phyloP scores from a whole-genome alignment of 371 early-diverging fungal genomes.

The Gilbertella persicaria region DNA sequence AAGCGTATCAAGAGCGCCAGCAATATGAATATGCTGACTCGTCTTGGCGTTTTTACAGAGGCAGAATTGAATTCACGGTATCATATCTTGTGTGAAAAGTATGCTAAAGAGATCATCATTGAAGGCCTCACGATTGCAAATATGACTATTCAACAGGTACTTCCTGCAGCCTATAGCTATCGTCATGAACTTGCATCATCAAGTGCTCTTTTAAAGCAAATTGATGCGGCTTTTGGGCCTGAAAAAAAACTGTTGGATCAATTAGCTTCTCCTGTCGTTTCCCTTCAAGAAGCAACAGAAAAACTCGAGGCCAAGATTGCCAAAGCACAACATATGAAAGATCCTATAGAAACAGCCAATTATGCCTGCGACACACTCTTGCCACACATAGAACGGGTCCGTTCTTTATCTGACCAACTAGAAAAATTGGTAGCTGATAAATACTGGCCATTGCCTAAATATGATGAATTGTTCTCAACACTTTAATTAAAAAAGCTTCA shows the following conservation, averaged over 20 bases:
- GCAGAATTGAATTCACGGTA: slow-evolving; percentile 89
- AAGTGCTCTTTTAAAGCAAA: slow-evolving; percentile 64
- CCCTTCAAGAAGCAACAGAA: slow-evolving; percentile 55
- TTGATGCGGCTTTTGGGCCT: slow-evolving; percentile 57
- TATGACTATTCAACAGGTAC: slow-evolving; percentile 79
- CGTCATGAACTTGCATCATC: slow-evolving; percentile 84
- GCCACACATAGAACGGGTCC: slow-evolving; percentile 72
- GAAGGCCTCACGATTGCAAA: slow-evolving; percentile 89
- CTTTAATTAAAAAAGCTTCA: slow-evolving; percentile 36
- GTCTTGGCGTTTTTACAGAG: slow-evolving; percentile 81
- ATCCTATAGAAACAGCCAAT: slow-evolving; percentile 67
- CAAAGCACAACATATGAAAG: slow-evolving; percentile 54
- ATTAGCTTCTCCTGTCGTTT: slow-evolving; percentile 60
- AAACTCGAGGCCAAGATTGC: slow-evolving; percentile 59
- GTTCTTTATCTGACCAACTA: slow-evolving; percentile 75
- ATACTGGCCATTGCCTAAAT: slow-evolving; percentile 95
- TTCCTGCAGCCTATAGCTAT: slow-evolving; percentile 88
- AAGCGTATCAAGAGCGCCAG: slow-evolving; percentile 65
- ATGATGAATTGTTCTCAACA: slow-evolving; percentile 89
- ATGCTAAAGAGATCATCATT: slow-evolving; percentile 92
- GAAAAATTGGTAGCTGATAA: slow-evolving; percentile 86
- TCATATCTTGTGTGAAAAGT: slow-evolving; percentile 93
- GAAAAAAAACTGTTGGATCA: slow-evolving; percentile 71
- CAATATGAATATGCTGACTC: slow-evolving; percentile 77
- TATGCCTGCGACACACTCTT: slow-evolving; percentile 60